These are phyloP conservation scores for Didymella sp. DNA, from an alignment of 2,329 filamentous ascomycete species.

Conservation along the genomic window DNA sequence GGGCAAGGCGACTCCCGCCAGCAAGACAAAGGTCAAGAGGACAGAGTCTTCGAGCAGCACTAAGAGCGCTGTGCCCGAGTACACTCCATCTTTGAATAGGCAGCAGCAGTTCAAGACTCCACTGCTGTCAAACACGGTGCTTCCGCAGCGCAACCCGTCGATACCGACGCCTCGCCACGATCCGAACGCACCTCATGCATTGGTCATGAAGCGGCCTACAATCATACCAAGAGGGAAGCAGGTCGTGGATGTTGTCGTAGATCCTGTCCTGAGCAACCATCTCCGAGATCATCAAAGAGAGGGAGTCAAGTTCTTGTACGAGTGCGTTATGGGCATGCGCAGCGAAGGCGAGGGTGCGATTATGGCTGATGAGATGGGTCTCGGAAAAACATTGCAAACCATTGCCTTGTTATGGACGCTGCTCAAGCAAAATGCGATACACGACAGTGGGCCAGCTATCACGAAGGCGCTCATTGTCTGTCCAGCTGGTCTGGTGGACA, in stretches of 20 bases:
- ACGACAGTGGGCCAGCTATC: conserved; percentile 65
- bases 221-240: conserved; percentile 66
- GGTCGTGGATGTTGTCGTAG: conserved; percentile 75
- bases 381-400: conserved; percentile 76
- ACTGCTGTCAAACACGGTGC: conserved; percentile 60
- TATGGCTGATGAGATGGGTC: conserved; percentile 77
- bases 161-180: conserved; percentile 70
- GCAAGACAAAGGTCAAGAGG: conserved; percentile 31
- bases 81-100: conserved; percentile 48
- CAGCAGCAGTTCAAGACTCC: conserved; percentile 68
- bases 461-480: conserved; percentile 77
- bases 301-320: conserved; percentile 74
- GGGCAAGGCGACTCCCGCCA: neutral
- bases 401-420: conserved; percentile 75
- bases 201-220: conserved; percentile 71
- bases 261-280: conserved; percentile 68
- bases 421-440: conserved; percentile 73
- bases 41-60: conserved; percentile 23
- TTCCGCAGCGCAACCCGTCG: conserved; percentile 56
- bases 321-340: conserved; percentile 77
- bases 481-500: conserved; percentile 73
- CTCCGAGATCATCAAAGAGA: conserved; percentile 72
- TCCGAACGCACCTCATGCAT: conserved; percentile 63
- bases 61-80: conserved; percentile 46
- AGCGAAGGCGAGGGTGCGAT: conserved; percentile 72